These are phyloP conservation scores for Rosa persica DNA, from an alignment of 306 rosid species.

Conservation along the genomic window DNA sequence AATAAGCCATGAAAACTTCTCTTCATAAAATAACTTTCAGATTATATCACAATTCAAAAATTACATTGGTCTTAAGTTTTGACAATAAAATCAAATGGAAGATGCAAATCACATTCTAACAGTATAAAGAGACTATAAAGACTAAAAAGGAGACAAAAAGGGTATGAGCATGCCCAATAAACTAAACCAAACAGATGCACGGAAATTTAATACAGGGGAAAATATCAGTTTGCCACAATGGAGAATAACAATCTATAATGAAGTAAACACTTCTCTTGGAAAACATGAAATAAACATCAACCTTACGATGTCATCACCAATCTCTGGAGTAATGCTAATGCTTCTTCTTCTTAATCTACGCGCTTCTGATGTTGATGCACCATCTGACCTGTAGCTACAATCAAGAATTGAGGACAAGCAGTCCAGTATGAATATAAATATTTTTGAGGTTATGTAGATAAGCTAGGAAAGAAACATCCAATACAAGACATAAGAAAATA, in stretches of 20 bases:
- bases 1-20: background rate
- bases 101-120: background rate
- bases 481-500: background rate
- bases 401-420: constrained; percentile 28
- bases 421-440: constrained; percentile 9
- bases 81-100: background rate
- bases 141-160: background rate
- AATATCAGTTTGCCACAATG: background rate
- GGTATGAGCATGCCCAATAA: background rate
- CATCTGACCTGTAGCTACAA: constrained; percentile 70
- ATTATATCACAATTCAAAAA: background rate
- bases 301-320: constrained; percentile 99
- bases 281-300: constrained; percentile 42
- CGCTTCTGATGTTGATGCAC: constrained; percentile 73
- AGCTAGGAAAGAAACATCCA: background rate
- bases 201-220: background rate
- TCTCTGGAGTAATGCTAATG: constrained; percentile 97
- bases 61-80: background rate
- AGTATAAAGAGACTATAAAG: background rate
- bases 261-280: constrained; percentile 4
- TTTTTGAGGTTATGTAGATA: background rate
- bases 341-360: constrained; percentile 95
- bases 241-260: background rate
- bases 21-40: background rate
- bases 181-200: background rate